Conservation (phyloP, 805 yeast genomes). For the Yarrowia deformans region DNA sequence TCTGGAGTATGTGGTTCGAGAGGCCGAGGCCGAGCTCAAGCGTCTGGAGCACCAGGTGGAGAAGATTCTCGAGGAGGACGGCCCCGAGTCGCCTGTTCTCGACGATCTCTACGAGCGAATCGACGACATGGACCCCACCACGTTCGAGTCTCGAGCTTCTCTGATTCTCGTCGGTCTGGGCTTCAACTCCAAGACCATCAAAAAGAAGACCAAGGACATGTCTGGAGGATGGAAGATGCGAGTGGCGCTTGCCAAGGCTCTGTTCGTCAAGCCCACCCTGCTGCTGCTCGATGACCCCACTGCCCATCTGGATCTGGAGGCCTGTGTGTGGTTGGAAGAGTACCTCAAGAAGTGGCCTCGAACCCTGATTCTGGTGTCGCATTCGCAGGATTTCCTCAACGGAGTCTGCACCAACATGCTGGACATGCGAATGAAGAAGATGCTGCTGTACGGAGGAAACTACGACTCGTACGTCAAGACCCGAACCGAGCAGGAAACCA, state of each 20-base stretch:
- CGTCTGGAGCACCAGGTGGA: conserved; percentile 91
- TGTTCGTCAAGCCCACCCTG: conserved; percentile 96
- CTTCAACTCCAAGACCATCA: conserved; percentile 84
- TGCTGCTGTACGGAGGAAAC: conserved; percentile 92
- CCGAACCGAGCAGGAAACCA: conserved; percentile 89
- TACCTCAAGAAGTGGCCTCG: conserved; percentile 94
- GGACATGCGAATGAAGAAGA: conserved; percentile 88
- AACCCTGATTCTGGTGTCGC: conserved; percentile 91
- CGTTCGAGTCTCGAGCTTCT: conserved; percentile 97
- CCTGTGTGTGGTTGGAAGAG: conserved; percentile 99
- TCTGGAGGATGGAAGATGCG: conserved; percentile 99
- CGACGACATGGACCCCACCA: conserved; percentile 93
- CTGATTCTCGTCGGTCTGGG: conserved; percentile 96
- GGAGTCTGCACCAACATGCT: conserved; percentile 98
- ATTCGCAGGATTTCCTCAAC: conserved; percentile 98
- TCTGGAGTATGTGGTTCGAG: conserved; percentile 93
- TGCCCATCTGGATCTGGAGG: conserved; percentile 98
- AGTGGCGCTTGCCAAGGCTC: conserved; percentile 96
- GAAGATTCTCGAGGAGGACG: conserved; percentile 84
- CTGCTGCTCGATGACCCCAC: conserved; percentile 97
- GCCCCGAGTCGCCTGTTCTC: conserved; percentile 87
- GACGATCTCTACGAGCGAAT: conserved; percentile 94
- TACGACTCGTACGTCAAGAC: conserved; percentile 97
- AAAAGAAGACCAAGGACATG: conserved; percentile 97
- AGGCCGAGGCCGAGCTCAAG: conserved; percentile 92